Evolutionary conservation across 305 asterid species (phyloP).

Genomic region (Stenogyne calaminthoides): DNA sequence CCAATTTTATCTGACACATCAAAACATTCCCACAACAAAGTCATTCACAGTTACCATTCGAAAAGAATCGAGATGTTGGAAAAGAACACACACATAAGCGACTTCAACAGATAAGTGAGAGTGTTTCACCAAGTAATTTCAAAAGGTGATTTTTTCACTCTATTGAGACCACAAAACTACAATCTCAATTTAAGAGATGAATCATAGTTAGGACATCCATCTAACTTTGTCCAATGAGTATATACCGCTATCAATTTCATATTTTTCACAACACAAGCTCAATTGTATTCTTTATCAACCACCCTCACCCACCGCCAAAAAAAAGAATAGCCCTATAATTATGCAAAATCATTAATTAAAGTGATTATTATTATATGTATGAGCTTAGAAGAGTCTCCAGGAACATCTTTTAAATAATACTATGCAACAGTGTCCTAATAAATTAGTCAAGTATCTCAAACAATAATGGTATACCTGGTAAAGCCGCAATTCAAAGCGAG

Average conservation of each 20-base stretch:
- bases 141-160: too few relatives aligned
- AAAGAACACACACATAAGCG: too few relatives aligned
- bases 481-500: constrained; percentile 86
- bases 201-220: too few relatives aligned
- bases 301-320: not conserved
- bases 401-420: too few relatives aligned
- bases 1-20: constrained; percentile 58
- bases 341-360: not conserved
- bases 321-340: too few relatives aligned
- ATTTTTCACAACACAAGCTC: not conserved
- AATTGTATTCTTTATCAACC: not conserved
- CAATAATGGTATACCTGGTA: constrained; percentile 54
- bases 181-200: too few relatives aligned
- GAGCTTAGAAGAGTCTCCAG: too few relatives aligned
- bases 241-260: not conserved
- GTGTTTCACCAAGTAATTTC: not conserved
- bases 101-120: not conserved
- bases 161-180: too few relatives aligned
- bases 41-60: too few relatives aligned
- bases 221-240: not conserved
- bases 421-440: not conserved
- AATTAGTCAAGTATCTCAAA: not conserved
- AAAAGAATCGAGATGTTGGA: too few relatives aligned
- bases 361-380: not conserved
- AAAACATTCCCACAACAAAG: constrained; percentile 6